Evolutionary conservation across 1,284 basidiomycete species (phyloP), one percentile per base, ranked within the genome.

Genomic region (Ustilago esculenta): DNA sequence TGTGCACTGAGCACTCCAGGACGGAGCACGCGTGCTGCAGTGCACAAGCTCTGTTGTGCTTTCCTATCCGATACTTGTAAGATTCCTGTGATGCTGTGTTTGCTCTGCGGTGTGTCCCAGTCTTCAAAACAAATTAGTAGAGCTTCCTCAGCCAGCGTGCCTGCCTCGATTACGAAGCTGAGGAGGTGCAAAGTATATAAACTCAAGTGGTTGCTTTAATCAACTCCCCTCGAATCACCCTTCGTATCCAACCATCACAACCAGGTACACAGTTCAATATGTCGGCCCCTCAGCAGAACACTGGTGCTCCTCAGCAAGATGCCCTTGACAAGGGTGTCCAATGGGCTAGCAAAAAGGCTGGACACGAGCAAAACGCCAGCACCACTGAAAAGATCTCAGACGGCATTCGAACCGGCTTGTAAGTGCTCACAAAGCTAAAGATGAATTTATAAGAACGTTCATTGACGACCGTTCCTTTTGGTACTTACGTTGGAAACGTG

Each of bases 361-460:
- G 70, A 33, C 66, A 72, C 57, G 61, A 65, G 63, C 58, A 65
- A 50, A 61, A 21, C 56, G 52, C 47, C 25, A 27, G 33, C 30
- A 73, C 72, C 40, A 61, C 52, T 50, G 74, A 76, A 33, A 76
- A 76, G 72, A 72, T 76, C 51, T 71, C 71, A 25, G 73, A 76
- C 54, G 74, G 74, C 40, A 57, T 76, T 46, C 71, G 74, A 45
- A 34, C 56, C 21, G 66, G 59, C 32, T 74, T 74, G 69, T 72
- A 56, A 60, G 63, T 57, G 3, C 17, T 18, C 5, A 3, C 42
- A 21, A 3, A 12, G n/a, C n/a, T n/a, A n/a, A n/a, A n/a, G n/a
- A n/a, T n/a, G n/a, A n/a, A n/a, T n/a, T n/a, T n/a, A n/a, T n/a
- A n/a, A n/a, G n/a, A n/a, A n/a, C n/a, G n/a, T n/a, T n/a, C n/a